phyloP scores from a whole-genome alignment of 23 red algal genomes.

The Gracilariopsis chorda region DNA sequence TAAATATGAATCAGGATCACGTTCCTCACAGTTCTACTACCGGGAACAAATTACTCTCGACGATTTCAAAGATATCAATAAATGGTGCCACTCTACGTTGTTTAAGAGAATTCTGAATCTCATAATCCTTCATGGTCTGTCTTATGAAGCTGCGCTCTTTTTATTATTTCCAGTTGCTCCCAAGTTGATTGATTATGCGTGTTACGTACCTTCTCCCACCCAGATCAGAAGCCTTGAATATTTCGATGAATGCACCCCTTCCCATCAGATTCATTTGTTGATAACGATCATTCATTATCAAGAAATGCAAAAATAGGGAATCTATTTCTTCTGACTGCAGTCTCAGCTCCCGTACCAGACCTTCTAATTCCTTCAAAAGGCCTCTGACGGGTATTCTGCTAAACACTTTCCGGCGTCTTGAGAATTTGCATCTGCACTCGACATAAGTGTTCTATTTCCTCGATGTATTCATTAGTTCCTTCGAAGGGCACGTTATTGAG shows the following conservation, averaged over 20 bases:
- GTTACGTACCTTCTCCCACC: constrained; percentile 48
- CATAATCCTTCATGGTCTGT: constrained; percentile 92
- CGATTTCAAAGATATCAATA: constrained; percentile 96
- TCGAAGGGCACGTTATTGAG: constrained; percentile 4
- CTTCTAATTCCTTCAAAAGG: constrained; percentile 54
- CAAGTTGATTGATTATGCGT: constrained; percentile 94
- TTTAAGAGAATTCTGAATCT: constrained; percentile 89
- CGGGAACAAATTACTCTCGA: constrained; percentile 89
- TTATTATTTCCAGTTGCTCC: constrained; percentile 85
- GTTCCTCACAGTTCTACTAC: constrained; percentile 92
- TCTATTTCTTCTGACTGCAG: constrained; percentile 77
- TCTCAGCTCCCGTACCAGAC: constrained; percentile 80
- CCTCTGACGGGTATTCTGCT: constrained; percentile 18
- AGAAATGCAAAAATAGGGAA: constrained; percentile 73
- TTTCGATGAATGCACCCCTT: constrained; percentile 90
- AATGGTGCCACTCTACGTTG: constrained; percentile 87
- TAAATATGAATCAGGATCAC: constrained; percentile 87
- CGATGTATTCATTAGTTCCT: constrained; percentile 26
- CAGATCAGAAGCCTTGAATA: constrained; percentile 92
- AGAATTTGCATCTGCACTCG: constrained; percentile 48
- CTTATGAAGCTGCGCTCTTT: constrained; percentile 93
- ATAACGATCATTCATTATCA: constrained; percentile 72
- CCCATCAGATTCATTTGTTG: constrained; percentile 82
- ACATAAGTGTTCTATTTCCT: constrained; percentile 77
- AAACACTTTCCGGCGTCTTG: constrained; percentile 46